These are phyloP conservation scores for Kuraishia hungarica DNA, from an alignment of 805 yeast species.

Conservation along the genomic window DNA sequence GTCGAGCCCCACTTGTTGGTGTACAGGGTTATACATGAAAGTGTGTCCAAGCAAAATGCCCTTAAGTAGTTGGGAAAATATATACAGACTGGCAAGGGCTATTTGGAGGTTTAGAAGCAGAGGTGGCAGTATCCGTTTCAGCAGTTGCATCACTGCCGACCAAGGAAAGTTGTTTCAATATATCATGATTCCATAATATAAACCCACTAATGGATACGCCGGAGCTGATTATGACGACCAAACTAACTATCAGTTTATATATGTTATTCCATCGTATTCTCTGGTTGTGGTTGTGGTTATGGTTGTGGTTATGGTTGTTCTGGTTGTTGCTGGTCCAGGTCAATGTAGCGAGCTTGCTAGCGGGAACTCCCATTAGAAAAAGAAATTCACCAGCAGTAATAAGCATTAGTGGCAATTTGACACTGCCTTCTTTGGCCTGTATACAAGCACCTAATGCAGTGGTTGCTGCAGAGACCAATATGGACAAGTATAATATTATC, in stretches of 20 bases:
- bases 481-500: neutral
- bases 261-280: neutral
- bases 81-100: neutral
- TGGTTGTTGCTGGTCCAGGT: neutral
- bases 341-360: neutral
- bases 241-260: no score
- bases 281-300: neutral
- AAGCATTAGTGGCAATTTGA: neutral
- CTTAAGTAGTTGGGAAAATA: neutral
- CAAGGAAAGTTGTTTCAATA: neutral
- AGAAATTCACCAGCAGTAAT: neutral
- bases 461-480: neutral
- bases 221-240: neutral
- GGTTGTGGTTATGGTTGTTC: no score
- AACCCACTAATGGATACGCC: neutral
- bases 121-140: neutral
- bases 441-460: neutral
- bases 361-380: neutral
- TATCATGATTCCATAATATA: neutral
- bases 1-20: neutral
- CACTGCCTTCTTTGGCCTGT: neutral
- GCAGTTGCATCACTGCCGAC: neutral
- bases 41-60: neutral
- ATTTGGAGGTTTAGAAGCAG: neutral
- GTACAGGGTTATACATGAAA: neutral